Conservation (phyloP, 495 filamentous ascomycete species). For the Platismatia glauca region DNA sequence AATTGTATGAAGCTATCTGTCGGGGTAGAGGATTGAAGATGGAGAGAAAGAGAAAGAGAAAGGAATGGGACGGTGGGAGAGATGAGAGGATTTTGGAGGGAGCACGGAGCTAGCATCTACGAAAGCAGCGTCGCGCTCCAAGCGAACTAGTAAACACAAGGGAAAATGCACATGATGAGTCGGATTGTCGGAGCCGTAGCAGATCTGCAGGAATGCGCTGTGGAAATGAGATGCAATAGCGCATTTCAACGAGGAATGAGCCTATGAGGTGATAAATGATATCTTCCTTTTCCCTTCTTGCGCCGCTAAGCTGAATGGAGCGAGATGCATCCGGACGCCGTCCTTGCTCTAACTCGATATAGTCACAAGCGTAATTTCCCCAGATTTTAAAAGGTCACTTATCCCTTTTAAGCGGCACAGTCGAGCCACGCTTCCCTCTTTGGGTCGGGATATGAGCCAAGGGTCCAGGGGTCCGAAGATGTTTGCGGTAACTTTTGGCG, state of each 20-base stretch:
- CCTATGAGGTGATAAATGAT: background rate
- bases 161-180: background rate
- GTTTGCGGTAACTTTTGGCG: background rate
- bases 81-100: background rate
- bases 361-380: background rate
- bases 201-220: background rate
- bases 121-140: background rate
- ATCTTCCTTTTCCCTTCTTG: background rate
- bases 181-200: background rate
- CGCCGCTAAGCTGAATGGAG: background rate
- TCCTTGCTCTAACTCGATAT: background rate
- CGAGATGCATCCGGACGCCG: background rate
- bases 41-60: slow-evolving; percentile 2
- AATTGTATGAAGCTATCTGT: background rate
- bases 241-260: background rate
- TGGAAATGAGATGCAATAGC: background rate
- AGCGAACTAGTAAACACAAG: background rate
- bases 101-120: background rate
- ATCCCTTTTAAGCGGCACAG: background rate
- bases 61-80: background rate
- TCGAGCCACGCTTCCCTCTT: background rate
- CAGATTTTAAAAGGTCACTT: background rate
- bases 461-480: background rate
- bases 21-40: background rate
- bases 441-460: background rate